Percentiles rank a stretch among this genome's conserved stretches.
These are phyloP conservation scores for Pseudopithomyces maydicus DNA, from an alignment of 2,329 filamentous ascomycete genomes.

Conservation along the genomic window DNA sequence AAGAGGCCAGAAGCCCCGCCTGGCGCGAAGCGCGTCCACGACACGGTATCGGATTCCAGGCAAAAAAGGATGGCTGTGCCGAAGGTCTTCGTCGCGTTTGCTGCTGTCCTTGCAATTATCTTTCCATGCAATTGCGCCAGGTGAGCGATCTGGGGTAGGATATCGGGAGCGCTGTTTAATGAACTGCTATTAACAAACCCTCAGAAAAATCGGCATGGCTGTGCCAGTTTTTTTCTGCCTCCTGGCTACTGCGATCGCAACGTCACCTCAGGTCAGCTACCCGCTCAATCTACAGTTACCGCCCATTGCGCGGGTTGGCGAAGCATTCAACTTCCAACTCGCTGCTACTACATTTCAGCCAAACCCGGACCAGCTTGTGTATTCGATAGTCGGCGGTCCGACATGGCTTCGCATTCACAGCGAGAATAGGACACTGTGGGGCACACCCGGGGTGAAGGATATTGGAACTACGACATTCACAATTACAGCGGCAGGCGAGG, in stretches of 20 bases:
- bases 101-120: conserved; percentile 15
- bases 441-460: conserved; percentile 66
- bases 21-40: conserved; percentile 29
- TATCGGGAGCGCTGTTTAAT: not conserved
- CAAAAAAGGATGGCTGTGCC: conserved; percentile 37
- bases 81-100: conserved; percentile 26
- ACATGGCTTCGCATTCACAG: conserved; percentile 76
- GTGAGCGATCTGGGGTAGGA: conserved; percentile 27
- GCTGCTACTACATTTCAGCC: conserved; percentile 76
- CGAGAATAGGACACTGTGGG: conserved; percentile 67
- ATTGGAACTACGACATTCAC: conserved; percentile 65
- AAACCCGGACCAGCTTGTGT: conserved; percentile 60
- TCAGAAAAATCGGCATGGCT: conserved; percentile 24
- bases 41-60: conserved; percentile 35
- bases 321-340: conserved; percentile 73
- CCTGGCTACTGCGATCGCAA: conserved; percentile 22
- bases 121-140: conserved; percentile 15
- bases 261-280: conserved; percentile 57
- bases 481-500: conserved; percentile 71
- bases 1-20: conserved; percentile 27
- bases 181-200: conserved; percentile 8
- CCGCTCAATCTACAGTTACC: conserved; percentile 86
- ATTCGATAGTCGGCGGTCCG: conserved; percentile 69
- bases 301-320: conserved; percentile 71
- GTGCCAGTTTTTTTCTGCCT: conserved; percentile 18